Evolutionary conservation across 2,329 filamentous ascomycete genomes (phyloP), one percentile per base, ranked within the genome.

Genomic region (Westerdykella aurantiaca): DNA sequence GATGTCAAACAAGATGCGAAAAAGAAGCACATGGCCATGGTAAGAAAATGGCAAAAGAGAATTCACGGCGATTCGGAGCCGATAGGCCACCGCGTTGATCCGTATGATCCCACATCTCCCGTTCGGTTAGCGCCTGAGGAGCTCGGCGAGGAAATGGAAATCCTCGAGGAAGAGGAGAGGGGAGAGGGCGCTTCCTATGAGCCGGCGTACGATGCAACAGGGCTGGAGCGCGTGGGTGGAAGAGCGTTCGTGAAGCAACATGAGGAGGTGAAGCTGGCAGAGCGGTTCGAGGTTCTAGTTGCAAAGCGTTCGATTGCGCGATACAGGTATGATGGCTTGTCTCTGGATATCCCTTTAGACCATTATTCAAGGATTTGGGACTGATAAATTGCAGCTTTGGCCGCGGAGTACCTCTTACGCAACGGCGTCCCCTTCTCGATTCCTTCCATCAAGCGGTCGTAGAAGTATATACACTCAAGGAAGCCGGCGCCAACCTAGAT

Each of bases 381-480:
- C 25, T 29, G 25, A 29, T 29, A 2, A 29, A 12, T 10, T 29
- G 25, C 25, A 29, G 25, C 7, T 29, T 29, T 29, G 25, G 25
- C 25, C 25, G 25, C 11, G 25, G 3, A 29, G 11, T 12, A 3
- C 25, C 25, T 12, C 25, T 29, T 29, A 29, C 11, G 4, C 25
- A 29, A 12, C 25, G 25, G 25, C 25, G 25, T 3, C 4, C 25
- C 25, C 7, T 29, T 29, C 25, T 29, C 34, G 63, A 57, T 35
- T 69, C 74, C 25, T 70, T 82, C 34, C 76, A 78, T 48, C 73
- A 77, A 48, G 74, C 79, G 4, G 66, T 78, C 10, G 73, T 82
- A 5, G 80, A 84, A 56, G 63, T 79, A 4, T 72, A 74, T 47
- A 63, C 76, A 3, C 61, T 80, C 21, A 56, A 57, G 41, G 48